A percentile compares a stretch with the other conserved stretches of the same genome.
Conservation (phyloP, 306 rosid species). For the Begonia fuchsioides region DNA sequence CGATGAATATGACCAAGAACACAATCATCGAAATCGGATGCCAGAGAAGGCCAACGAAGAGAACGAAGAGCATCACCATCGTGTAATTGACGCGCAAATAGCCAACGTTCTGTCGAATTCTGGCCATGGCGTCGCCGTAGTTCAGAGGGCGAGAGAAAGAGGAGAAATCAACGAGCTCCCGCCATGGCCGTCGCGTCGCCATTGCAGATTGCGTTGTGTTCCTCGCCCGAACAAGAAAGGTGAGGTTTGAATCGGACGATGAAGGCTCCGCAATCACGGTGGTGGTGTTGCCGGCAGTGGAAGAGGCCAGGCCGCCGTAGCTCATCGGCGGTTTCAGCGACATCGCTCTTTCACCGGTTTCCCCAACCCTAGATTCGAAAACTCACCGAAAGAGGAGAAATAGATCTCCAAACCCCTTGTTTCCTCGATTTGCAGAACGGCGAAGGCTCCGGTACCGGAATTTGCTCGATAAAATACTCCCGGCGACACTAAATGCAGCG, state of each 20-base stretch:
- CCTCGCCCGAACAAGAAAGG: constrained; percentile 19
- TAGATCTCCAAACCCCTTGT: not conserved
- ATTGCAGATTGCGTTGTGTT: constrained; percentile 16
- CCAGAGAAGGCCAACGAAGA: constrained; percentile 43
- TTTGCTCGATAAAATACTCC: not conserved
- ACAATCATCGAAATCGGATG: constrained; percentile 40
- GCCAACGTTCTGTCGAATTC: constrained; percentile 22
- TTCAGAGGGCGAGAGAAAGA: constrained; percentile 15
- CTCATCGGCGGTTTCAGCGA: constrained; percentile 5
- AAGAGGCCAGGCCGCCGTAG: no score
- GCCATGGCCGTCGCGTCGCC: constrained; percentile 32
- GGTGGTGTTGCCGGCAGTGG: no score
- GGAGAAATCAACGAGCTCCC: constrained; percentile 20
- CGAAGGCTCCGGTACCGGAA: no score
- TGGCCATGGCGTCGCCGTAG: constrained; percentile 26
- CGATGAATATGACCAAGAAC: constrained; percentile 19
- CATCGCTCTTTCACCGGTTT: no score
- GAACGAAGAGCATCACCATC: constrained; percentile 24
- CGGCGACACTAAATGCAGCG: no score
- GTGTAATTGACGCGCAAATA: constrained; percentile 35
- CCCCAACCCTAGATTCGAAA: no score
- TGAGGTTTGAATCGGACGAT: constrained; percentile 3
- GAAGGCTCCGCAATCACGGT: no score
- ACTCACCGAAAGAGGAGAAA: no score
- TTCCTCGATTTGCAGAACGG: not conserved